Evolutionary conservation across 805 yeast genomes (phyloP), one percentile per base, ranked within the genome.

Genomic region (Saccharomyces kudriavzevii): DNA sequence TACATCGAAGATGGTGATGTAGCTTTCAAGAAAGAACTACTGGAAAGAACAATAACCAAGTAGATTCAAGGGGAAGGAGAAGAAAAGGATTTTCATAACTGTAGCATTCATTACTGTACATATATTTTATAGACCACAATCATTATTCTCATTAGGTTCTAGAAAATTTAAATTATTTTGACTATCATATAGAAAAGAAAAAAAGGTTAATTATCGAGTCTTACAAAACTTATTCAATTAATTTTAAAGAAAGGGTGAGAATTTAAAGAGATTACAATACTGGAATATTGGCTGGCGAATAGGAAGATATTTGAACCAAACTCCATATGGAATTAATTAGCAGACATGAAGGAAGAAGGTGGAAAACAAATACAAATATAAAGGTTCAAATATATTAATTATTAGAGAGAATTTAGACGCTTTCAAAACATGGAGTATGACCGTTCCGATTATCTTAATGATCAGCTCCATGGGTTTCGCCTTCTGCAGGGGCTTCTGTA

Each of bases 11-110:
- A 67, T 29, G 59, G 55, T 8, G 60, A 59, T 48, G 45, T 27
- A 2, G 66, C 67, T 3, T 47, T 69, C 25, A 61, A 60, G 45
- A 50, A 56, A 4, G 69, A 65, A 24, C 55, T 66, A n/a, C 46
- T 47, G 5, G 53, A 56, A 9, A 59, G 70, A 48, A 47, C 43
- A 1, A 50, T 62, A 29, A 52, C 58, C 6, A 27, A 28, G n/a
- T 29, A 29, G 45, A 10, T 45, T 29, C 45, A 27, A 25, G 9
- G 6, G 24, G 10, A 28, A 20, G 9, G 31, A n/a, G 22, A 29
- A 2, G 14, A 61, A n/a, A 58, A n/a, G 9, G 17, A 35, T 6
- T 17, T 31, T 17, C 5, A 8, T 35, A 8, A 35, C 3, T 17
- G 2, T 3, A 24, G 11, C 43, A 20, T 10, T 35, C 14, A 27